Percentiles rank a stretch among this genome's conserved stretches.
phyloP scores from a whole-genome alignment of 176 grass and related monocot species.

The Lolium multiflorum region DNA sequence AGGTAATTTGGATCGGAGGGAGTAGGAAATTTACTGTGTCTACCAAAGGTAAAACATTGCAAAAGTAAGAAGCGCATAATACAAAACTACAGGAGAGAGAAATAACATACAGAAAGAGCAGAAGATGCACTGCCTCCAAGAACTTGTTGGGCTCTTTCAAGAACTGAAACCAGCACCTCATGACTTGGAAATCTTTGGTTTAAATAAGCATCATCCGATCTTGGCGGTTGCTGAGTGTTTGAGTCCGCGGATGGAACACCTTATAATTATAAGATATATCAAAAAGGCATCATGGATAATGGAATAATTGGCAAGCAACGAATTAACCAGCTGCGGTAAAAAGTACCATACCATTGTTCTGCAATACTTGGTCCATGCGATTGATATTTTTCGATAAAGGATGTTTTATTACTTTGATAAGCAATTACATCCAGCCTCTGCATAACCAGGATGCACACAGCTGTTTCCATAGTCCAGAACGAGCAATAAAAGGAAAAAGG shows the following conservation, averaged over 20 bases:
- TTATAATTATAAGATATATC: constrained; percentile 47
- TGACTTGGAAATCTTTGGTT: constrained; percentile 69
- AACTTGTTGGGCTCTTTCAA: constrained; percentile 73
- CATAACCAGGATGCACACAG: no score
- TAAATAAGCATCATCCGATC: constrained; percentile 48
- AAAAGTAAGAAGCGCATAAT: constrained; percentile 11
- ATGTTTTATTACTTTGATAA: no score
- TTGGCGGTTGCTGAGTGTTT: constrained; percentile 51
- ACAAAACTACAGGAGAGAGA: constrained; percentile 29
- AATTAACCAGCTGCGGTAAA: constrained; percentile 29
- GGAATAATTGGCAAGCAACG: constrained; percentile 29
- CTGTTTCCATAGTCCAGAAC: no score
- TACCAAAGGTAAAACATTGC: neutral
- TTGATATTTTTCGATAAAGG: no score
- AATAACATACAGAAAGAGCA: constrained; percentile 80
- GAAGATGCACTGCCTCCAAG: constrained; percentile 67
- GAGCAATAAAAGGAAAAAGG: no score
- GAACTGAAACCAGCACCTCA: constrained; percentile 76
- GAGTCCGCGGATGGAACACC: constrained; percentile 54
- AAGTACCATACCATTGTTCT: constrained; percentile 62
- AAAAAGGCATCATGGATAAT: constrained; percentile 17
- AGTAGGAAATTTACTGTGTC: neutral
- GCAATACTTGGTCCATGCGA: constrained; percentile 71
- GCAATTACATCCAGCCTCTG: no score
- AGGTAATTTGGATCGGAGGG: no score